Conservation (phyloP, 1,139 yeast species). For the Magnusiomyces magnusii region DNA sequence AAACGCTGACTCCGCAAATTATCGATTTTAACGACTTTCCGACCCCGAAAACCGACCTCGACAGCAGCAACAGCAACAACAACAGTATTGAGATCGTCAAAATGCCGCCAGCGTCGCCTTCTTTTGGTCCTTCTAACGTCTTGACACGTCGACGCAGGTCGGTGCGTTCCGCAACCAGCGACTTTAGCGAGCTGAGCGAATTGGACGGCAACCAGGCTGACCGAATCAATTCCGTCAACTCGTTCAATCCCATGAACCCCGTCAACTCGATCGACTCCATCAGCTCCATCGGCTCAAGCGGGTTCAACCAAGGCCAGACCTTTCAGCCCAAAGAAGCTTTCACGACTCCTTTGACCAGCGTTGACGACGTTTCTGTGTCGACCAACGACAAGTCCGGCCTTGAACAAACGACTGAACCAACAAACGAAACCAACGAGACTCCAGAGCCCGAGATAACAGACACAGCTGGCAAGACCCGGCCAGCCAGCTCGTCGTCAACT, state of each 20-base stretch:
- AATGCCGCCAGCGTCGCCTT: not conserved
- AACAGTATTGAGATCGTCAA: not conserved
- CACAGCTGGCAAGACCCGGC: not conserved
- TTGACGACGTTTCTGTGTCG: not conserved
- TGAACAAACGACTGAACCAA: not conserved
- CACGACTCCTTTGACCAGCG: not conserved
- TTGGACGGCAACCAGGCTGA: not conserved
- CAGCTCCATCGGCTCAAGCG: no score
- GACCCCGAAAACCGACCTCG: not conserved
- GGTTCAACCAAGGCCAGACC: not conserved
- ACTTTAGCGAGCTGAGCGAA: not conserved
- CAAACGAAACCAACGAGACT: not conserved
- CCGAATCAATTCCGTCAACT: not conserved
- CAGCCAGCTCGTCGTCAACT: not conserved
- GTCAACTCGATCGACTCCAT: not conserved
- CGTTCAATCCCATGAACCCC: not conserved
- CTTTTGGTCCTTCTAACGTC: not conserved
- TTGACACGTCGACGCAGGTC: constrained; percentile 3
- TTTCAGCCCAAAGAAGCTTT: not conserved
- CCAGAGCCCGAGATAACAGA: not conserved
- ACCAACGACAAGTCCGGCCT: not conserved
- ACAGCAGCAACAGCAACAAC: not conserved
- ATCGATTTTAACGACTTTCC: no score
- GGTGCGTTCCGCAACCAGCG: not conserved
- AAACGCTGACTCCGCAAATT: no score